Conservation (phyloP, 2,329 filamentous ascomycete species). For the Sclerotinia glacialis region DNA sequence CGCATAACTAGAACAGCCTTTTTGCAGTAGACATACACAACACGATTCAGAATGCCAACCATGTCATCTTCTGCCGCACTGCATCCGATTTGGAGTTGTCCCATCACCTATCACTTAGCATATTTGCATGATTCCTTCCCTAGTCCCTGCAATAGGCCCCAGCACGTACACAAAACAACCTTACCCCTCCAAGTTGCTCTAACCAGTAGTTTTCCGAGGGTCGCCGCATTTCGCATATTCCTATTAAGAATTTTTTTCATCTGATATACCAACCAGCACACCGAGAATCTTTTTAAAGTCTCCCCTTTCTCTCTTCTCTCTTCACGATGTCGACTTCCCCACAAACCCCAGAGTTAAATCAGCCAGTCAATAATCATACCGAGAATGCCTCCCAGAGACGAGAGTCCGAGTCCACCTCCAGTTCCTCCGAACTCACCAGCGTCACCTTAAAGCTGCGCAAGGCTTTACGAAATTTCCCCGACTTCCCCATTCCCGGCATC, state of each 20-base stretch:
- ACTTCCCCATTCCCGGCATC: slow-evolving; percentile 90
- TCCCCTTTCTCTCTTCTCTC: slow-evolving; percentile 33
- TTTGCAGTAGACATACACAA: neutral
- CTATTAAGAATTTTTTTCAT: slow-evolving; percentile 15
- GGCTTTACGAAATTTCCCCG: slow-evolving; percentile 79
- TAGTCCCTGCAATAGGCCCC: slow-evolving; percentile 7
- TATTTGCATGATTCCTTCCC: slow-evolving; percentile 1
- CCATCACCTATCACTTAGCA: neutral
- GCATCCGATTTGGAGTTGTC: neutral
- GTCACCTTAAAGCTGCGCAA: slow-evolving; percentile 67
- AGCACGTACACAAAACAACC: slow-evolving; percentile 1
- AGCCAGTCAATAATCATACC: slow-evolving; percentile 23
- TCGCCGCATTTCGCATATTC: slow-evolving; percentile 21
- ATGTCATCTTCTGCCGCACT: neutral
- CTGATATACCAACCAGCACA: slow-evolving; percentile 7
- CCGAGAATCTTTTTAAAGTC: neutral
- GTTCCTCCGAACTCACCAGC: slow-evolving; percentile 40
- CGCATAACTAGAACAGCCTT: neutral
- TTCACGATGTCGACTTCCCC: slow-evolving; percentile 37
- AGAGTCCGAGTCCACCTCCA: slow-evolving; percentile 37
- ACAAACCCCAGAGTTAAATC: slow-evolving; percentile 26
- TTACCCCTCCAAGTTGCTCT: slow-evolving; percentile 7
- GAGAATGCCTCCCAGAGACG: slow-evolving; percentile 38
- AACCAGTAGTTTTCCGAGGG: slow-evolving; percentile 21
- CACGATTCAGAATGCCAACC: slow-evolving; percentile 5